A percentile compares a stretch with the other conserved stretches of the same genome.
Evolutionary conservation across 2,329 filamentous ascomycete genomes (phyloP).

Genomic region (Sporothrix brasiliensis): DNA sequence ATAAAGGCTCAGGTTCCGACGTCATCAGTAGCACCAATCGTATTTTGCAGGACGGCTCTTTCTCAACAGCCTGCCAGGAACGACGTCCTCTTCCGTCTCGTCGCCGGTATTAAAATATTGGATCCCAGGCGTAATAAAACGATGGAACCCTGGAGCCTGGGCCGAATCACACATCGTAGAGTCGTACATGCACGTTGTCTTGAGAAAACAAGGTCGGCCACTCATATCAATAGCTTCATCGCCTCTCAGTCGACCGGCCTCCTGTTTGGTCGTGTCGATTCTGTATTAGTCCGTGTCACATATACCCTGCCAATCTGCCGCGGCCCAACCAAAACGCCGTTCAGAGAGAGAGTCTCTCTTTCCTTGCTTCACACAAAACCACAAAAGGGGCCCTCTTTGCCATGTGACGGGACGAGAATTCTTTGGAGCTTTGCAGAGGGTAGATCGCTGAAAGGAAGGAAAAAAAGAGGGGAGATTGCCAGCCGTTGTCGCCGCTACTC

Average conservation of each 20-base stretch:
- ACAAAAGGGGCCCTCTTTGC: conserved; percentile 13
- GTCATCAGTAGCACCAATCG: no score
- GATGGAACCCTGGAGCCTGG: not conserved
- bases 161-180: not conserved
- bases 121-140: not conserved
- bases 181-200: not conserved
- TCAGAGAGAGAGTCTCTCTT: no score
- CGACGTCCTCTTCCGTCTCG: not conserved
- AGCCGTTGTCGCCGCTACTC: conserved; percentile 2
- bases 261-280: not conserved
- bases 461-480: conserved; percentile 26
- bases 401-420: not conserved
- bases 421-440: no score
- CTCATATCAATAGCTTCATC: not conserved
- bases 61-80: not conserved
- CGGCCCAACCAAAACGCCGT: conserved; percentile 13
- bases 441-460: not conserved
- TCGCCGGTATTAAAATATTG: not conserved
- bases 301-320: conserved; percentile 24
- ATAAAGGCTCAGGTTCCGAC: no score
- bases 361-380: not conserved
- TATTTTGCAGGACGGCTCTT: no score
- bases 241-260: no score
- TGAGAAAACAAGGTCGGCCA: conserved; percentile 9
- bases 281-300: conserved; percentile 17